Conservation (phyloP, 768 basidiomycete species). For the Rhizopogon rudus region DNA sequence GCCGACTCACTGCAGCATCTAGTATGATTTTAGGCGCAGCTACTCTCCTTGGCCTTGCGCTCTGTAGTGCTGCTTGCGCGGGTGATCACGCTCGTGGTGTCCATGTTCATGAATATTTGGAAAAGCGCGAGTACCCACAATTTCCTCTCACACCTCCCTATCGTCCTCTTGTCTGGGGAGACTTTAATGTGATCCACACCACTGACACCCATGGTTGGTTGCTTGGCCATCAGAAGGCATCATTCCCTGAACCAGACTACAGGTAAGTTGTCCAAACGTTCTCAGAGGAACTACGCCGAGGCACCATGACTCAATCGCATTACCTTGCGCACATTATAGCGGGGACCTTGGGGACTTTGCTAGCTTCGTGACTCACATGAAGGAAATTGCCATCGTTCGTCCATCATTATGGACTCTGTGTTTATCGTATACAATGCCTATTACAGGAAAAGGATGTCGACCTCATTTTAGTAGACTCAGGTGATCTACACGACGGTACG, state of each 20-base stretch:
- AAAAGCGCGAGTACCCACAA: constrained; percentile 35
- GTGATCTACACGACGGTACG: constrained; percentile 69
- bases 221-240: constrained; percentile 74
- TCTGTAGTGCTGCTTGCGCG: constrained; percentile 12
- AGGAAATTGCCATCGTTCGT: constrained; percentile 57
- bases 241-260: constrained; percentile 75
- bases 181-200: constrained; percentile 83
- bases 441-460: constrained; percentile 66
- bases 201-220: constrained; percentile 85
- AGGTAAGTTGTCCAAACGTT: constrained; percentile 30
- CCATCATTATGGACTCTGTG: neutral
- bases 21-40: constrained; percentile 12
- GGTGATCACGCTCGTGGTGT: constrained; percentile 18
- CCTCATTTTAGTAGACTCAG: constrained; percentile 76
- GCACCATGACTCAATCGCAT: neutral
- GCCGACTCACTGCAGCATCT: neutral
- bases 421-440: neutral
- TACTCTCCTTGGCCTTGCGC: constrained; percentile 12
- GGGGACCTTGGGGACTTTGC: constrained; percentile 79
- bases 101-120: constrained; percentile 26
- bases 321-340: constrained; percentile 15
- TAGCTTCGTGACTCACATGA: constrained; percentile 84
- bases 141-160: constrained; percentile 50
- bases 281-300: neutral
- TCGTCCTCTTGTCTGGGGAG: constrained; percentile 76